These are phyloP conservation scores for Claviceps monticola DNA, from an alignment of 2,329 filamentous ascomycete genomes.

Conservation along the genomic window DNA sequence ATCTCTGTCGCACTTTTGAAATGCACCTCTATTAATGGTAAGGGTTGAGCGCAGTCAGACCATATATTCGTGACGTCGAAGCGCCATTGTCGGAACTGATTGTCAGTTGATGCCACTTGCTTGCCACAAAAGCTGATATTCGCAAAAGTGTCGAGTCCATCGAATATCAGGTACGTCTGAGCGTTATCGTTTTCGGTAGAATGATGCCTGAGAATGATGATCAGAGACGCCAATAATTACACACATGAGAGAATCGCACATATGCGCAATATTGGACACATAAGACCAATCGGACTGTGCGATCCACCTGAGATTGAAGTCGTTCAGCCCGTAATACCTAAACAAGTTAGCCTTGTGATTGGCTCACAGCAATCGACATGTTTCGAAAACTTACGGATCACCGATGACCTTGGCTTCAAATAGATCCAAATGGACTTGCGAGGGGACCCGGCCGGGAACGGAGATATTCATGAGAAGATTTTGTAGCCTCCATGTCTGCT, in stretches of 20 bases:
- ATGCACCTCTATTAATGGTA: conserved; percentile 8
- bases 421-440: conserved; percentile 46
- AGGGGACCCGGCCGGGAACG: conserved; percentile 40
- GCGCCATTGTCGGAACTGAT: conserved; percentile 48
- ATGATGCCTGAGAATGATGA: conserved; percentile 3
- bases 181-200: conserved; percentile 14
- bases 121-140: conserved; percentile 40
- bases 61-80: conserved; percentile 37
- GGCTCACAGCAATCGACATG: neutral
- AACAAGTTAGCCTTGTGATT: conserved; percentile 3
- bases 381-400: conserved; percentile 18
- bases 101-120: conserved; percentile 41
- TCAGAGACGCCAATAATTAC: neutral
- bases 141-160: conserved; percentile 48
- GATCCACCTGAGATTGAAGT: conserved; percentile 47
- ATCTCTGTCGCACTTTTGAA: conserved; percentile 11
- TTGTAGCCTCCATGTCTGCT: conserved; percentile 5
- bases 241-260: conserved; percentile 16
- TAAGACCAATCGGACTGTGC: conserved; percentile 44
- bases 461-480: conserved; percentile 11
- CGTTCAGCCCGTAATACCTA: conserved; percentile 39
- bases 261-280: conserved; percentile 28
- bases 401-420: conserved; percentile 37
- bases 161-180: conserved; percentile 42
- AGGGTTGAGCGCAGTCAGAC: conserved; percentile 14